Base-by-base conservation (phyloP, 345 rosid species). In the Euphorbia peplus region DNA sequence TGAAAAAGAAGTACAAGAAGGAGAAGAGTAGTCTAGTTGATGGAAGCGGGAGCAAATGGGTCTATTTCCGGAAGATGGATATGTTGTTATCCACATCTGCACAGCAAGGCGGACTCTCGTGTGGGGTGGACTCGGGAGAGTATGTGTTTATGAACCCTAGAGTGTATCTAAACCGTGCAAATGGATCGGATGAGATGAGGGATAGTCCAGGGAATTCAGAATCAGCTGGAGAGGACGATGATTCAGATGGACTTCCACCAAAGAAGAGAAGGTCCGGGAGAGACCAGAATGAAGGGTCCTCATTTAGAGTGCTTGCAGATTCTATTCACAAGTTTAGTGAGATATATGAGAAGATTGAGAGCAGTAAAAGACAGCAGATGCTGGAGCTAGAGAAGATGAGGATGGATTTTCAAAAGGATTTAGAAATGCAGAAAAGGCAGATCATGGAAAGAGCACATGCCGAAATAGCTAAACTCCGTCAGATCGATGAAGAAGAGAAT, bases 1-100 rank as follows among this genome's bases (percentile, higher is more conserved):
- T 95, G 83, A 95, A 95, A 86, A 92, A 92, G 82, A 95, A 90
- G 86, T 95, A 92, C 60, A 89, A 88, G 78, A 90, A 92, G 78
- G 98, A 95, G 83, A 95, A 82, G 85, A 62, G 48, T 41, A 87
- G 73, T 76, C 18, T 80, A 22, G 71, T 68, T 1, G 93, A 84
- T 75, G 70, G 78, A 0, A 82, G 86, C 3, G 74, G 26, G 67
- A 89, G 85, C 83, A 90, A 84, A 61, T 95, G 98, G 99, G 78
- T 83, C n/a, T 92, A 85, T 72, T 92, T 86, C 81, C 86, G 79
- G 73, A 92, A 91, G 80, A 70, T 95, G 95, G 96, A 90, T 80
- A 79, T 84, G 86, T 65, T 92, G 42, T 85, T 95, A 83, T 84
- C 91, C 1, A 77, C 97, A 48, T 76, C 83, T 32, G 86, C 85